Percentiles rank a stretch among this genome's conserved stretches.
Evolutionary conservation across 441 rosid species (phyloP).

Genomic region (Arabidopsis hybrid): DNA sequence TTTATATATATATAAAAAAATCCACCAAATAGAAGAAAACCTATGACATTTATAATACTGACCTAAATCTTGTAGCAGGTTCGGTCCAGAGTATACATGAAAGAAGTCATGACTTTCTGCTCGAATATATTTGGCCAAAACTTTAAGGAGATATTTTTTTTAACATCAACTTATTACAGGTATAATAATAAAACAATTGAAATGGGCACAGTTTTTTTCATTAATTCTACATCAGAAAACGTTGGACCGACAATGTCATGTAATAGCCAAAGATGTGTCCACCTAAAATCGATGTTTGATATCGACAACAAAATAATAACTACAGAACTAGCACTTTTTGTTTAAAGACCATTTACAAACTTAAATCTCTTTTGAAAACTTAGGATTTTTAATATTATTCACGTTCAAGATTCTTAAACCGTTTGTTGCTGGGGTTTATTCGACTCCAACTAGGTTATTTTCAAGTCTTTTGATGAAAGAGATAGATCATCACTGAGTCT

Average conservation of each 20-base stretch:
- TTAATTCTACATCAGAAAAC: background rate
- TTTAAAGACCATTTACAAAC: background rate
- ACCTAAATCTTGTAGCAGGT: background rate
- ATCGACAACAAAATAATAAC: constrained; percentile 1
- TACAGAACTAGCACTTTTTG: background rate
- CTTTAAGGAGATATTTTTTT: background rate
- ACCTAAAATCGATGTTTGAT: background rate
- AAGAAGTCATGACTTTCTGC: background rate
- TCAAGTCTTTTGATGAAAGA: background rate
- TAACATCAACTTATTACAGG: background rate
- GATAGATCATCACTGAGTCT: background rate
- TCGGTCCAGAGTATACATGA: background rate
- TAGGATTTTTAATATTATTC: too few relatives aligned
- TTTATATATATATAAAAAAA: too few relatives aligned
- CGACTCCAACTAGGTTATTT: background rate
- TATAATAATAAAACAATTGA: background rate
- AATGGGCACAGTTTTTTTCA: background rate
- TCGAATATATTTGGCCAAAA: background rate
- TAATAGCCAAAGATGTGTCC: background rate
- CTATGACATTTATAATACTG: background rate
- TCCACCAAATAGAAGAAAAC: background rate
- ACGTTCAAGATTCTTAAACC: background rate
- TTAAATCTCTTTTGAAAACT: background rate
- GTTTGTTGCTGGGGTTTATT: background rate
- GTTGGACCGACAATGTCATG: constrained; percentile 8